phyloP scores from a whole-genome alignment of 2,329 filamentous ascomycete species.

The Cercospora janseana region DNA sequence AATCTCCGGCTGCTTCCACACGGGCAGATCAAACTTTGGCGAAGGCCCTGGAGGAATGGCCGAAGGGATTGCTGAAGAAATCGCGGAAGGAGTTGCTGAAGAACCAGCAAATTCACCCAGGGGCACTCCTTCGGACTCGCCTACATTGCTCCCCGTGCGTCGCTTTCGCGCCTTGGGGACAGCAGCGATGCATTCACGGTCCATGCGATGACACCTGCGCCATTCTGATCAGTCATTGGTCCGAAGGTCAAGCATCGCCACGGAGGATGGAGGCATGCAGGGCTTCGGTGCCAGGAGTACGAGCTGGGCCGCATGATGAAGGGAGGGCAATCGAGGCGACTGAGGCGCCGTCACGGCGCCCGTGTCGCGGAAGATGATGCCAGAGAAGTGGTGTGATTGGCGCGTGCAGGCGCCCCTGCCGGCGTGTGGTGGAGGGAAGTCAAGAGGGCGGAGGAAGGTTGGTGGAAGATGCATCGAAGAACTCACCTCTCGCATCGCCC shows the following conservation, averaged over 20 bases:
- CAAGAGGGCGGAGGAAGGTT: not conserved
- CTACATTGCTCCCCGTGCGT: constrained; percentile 24
- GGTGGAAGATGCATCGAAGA: constrained; percentile 10
- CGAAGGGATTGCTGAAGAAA: too few relatives aligned
- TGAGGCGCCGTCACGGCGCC: too few relatives aligned
- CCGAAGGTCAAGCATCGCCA: too few relatives aligned
- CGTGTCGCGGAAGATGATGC: not conserved
- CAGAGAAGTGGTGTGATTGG: not conserved
- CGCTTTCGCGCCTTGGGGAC: constrained; percentile 33
- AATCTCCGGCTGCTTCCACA: constrained; percentile 10
- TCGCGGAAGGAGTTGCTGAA: constrained; percentile 10
- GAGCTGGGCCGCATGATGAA: too few relatives aligned
- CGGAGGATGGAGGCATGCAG: not conserved
- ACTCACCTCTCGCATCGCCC: constrained; percentile 30
- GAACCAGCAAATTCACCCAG: constrained; percentile 24
- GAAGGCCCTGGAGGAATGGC: constrained; percentile 12
- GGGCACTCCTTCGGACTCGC: constrained; percentile 25
- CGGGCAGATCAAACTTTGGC: constrained; percentile 18
- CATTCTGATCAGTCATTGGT: constrained; percentile 19
- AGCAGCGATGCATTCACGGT: constrained; percentile 29
- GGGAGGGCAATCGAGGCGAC: too few relatives aligned
- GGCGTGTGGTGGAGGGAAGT: not conserved
- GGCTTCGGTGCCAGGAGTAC: not conserved
- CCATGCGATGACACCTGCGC: constrained; percentile 32
- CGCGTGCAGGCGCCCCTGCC: not conserved